A percentile compares a stretch with the other conserved stretches of the same genome.
Evolutionary conservation across 225 moss, liverwort and hornwort genomes (phyloP).

Genomic region (Thuidium tamariscinum): DNA sequence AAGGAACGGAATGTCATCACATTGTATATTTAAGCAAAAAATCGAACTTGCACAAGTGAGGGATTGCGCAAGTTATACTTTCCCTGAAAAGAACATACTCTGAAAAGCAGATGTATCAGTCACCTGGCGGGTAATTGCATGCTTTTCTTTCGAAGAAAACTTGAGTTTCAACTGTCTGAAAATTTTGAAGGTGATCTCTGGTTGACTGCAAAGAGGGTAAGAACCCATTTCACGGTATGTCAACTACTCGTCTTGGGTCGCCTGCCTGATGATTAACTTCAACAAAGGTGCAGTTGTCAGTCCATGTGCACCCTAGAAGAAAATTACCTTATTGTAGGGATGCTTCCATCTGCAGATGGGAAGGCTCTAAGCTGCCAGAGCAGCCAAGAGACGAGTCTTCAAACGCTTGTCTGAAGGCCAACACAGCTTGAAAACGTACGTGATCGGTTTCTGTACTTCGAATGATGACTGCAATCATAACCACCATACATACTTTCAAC

Average conservation of each 20-base stretch:
- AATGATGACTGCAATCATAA: slow-evolving; percentile 14
- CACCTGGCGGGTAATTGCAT: not conserved
- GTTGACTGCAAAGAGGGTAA: not conserved
- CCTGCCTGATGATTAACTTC: not conserved
- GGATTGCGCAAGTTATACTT: not conserved
- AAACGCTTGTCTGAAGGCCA: not conserved
- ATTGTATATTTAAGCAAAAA: not conserved
- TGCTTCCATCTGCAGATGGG: not conserved
- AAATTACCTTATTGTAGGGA: not conserved
- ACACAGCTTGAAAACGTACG: slow-evolving; percentile 10
- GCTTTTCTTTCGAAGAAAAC: not conserved
- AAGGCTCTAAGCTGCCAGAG: not conserved
- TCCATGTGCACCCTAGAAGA: not conserved
- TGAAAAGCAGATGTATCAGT: not conserved
- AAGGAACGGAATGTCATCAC: not conserved
- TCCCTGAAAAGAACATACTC: not conserved
- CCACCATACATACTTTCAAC: not conserved
- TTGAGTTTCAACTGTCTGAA: not conserved
- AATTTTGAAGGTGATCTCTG: not conserved
- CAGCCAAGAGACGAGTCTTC: not conserved
- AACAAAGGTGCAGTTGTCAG: not conserved
- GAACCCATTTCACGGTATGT: not conserved
- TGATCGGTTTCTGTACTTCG: not conserved
- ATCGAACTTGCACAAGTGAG: not conserved
- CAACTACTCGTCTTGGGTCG: not conserved